Conservation (phyloP, 2,329 filamentous ascomycete species). For the Diaporthe aspalathi region DNA sequence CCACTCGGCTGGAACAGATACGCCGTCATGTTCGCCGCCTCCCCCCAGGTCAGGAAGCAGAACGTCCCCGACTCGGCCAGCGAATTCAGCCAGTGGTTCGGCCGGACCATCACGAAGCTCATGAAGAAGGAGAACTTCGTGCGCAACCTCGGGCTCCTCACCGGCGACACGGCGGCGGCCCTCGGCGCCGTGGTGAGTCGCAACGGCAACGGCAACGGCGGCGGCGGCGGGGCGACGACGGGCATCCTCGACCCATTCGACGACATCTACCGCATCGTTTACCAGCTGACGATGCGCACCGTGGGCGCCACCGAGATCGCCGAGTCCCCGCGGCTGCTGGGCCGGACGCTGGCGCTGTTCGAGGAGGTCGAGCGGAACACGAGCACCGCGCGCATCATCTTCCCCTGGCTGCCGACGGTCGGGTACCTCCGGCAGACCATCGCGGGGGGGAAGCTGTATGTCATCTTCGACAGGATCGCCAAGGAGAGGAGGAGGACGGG, state of each 20-base stretch:
- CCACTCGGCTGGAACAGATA: constrained; percentile 42
- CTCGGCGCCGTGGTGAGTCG: constrained; percentile 46
- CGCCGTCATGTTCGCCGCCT: constrained; percentile 47
- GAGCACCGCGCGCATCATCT: constrained; percentile 60
- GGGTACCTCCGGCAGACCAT: constrained; percentile 56
- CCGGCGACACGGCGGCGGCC: constrained; percentile 53
- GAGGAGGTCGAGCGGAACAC: constrained; percentile 58
- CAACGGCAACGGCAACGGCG: not conserved
- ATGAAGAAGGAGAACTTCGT: constrained; percentile 53
- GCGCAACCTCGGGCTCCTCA: constrained; percentile 54
- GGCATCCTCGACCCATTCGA: constrained; percentile 64
- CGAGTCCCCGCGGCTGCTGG: constrained; percentile 54
- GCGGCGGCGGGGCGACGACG: constrained; percentile 38
- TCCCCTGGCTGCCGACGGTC: constrained; percentile 62
- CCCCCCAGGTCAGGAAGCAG: constrained; percentile 42
- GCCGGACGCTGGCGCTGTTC: constrained; percentile 57
- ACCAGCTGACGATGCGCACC: constrained; percentile 67
- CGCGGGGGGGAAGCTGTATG: constrained; percentile 59
- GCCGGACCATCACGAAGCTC: constrained; percentile 48
- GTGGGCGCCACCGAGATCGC: constrained; percentile 66
- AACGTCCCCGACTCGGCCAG: constrained; percentile 32
- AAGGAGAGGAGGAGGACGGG: constrained; percentile 56
- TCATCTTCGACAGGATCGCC: constrained; percentile 60
- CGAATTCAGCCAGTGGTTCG: constrained; percentile 46
- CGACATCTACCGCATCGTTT: constrained; percentile 63